Evolutionary conservation across 2,329 filamentous ascomycete species (phyloP).

Genomic region (Graphilbum fragrans): DNA sequence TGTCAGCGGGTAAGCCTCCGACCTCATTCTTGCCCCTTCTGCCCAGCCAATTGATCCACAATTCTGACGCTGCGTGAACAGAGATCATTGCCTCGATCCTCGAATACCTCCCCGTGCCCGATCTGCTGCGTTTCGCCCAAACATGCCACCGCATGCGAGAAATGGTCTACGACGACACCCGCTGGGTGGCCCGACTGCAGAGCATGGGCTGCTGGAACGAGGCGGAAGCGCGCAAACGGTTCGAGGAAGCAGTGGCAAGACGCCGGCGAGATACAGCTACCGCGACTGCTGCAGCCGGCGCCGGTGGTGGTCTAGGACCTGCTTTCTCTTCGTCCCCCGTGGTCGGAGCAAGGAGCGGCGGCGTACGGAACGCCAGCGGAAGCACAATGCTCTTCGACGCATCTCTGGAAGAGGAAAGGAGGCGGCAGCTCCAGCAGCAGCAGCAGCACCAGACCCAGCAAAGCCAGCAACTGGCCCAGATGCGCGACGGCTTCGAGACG

Average conservation of each 20-base stretch:
- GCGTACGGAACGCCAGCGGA: conserved; percentile 9
- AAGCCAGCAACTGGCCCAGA: conserved; percentile 6
- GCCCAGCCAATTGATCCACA: not conserved
- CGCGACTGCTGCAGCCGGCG: conserved; percentile 22
- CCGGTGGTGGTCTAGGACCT: no score
- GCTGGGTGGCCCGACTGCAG: conserved; percentile 81
- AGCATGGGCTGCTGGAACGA: conserved; percentile 92
- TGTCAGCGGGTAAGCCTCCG: conserved; percentile 62
- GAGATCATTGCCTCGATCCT: conserved; percentile 83
- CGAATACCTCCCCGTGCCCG: conserved; percentile 75
- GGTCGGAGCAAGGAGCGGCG: not conserved
- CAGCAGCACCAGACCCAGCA: conserved; percentile 17
- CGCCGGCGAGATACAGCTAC: conserved; percentile 40
- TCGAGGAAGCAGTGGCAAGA: conserved; percentile 57
- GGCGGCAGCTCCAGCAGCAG: conserved; percentile 21
- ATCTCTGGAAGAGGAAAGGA: conserved; percentile 48
- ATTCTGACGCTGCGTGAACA: conserved; percentile 20
- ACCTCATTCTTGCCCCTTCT: not conserved
- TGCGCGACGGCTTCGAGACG: conserved; percentile 65
- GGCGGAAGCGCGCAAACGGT: conserved; percentile 64
- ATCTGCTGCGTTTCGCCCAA: conserved; percentile 75
- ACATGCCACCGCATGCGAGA: conserved; percentile 80
- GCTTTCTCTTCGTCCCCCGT: no score
- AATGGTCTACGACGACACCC: conserved; percentile 97
- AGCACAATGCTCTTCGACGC: conserved; percentile 64